Evolutionary conservation across 2,329 filamentous ascomycete genomes (phyloP).

Genomic region (Cladosporium phlei): DNA sequence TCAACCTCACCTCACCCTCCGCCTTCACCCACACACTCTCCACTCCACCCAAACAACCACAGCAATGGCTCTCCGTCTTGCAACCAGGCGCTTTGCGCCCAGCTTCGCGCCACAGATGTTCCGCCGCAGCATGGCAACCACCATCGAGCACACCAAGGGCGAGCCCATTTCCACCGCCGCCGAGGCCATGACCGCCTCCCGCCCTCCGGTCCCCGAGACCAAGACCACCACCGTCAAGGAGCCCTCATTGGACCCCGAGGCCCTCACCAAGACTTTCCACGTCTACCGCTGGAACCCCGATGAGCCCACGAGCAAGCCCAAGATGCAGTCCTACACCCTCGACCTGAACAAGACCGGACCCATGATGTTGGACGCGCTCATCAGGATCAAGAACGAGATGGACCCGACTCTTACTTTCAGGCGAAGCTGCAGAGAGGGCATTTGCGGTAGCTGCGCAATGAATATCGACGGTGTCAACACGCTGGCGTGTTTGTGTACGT

Average conservation of each 20-base stretch:
- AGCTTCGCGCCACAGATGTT: constrained; percentile 24
- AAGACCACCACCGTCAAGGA: constrained; percentile 59
- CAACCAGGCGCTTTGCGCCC: constrained; percentile 32
- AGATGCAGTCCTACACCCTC: constrained; percentile 90
- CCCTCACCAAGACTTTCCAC: constrained; percentile 87
- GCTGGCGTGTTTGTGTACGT: constrained; percentile 77
- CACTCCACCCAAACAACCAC: constrained; percentile 15
- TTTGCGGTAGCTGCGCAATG: constrained; percentile 98
- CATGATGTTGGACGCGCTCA: constrained; percentile 95
- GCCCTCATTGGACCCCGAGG: constrained; percentile 52
- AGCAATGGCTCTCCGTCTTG: constrained; percentile 34
- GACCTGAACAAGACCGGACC: constrained; percentile 98
- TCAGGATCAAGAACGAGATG: constrained; percentile 98
- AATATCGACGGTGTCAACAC: constrained; percentile 99
- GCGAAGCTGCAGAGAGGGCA: constrained; percentile 93
- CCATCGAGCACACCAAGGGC: constrained; percentile 30
- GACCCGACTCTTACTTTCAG: constrained; percentile 96
- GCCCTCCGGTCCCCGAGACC: constrained; percentile 39
- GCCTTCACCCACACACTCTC: constrained; percentile 16
- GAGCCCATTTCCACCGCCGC: constrained; percentile 28
- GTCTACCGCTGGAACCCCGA: constrained; percentile 99
- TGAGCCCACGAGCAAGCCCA: constrained; percentile 82
- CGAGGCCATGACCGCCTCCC: constrained; percentile 30
- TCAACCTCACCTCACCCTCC: constrained; percentile 5
- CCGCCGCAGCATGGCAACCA: constrained; percentile 34